phyloP scores from a whole-genome alignment of 768 basidiomycete genomes.

The Amanita muscaria region DNA sequence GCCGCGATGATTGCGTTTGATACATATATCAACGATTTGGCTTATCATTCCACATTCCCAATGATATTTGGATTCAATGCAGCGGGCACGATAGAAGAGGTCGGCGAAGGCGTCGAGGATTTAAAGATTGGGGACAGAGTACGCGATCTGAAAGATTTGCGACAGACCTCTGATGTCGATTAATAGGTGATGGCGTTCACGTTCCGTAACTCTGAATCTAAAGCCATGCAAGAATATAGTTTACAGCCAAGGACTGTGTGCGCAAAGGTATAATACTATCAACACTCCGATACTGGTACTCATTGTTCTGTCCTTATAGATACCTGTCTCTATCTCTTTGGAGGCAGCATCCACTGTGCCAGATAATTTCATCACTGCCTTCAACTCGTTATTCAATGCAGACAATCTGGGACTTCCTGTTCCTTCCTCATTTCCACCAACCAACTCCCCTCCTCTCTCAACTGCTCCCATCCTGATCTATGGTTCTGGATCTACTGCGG shows the following conservation, averaged over 20 bases:
- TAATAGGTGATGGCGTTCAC: slow-evolving; percentile 15
- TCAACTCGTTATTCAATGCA: slow-evolving; percentile 28
- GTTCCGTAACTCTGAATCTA: slow-evolving; percentile 7
- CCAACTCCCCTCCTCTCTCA: slow-evolving; percentile 18
- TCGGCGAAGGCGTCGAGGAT: too few relatives aligned
- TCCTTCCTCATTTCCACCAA: slow-evolving; percentile 22
- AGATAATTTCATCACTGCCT: slow-evolving; percentile 34
- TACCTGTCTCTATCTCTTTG: slow-evolving; percentile 12
- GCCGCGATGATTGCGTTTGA: slow-evolving; percentile 27
- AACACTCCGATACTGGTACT: too few relatives aligned
- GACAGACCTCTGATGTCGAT: too few relatives aligned
- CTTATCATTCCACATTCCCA: slow-evolving; percentile 22
- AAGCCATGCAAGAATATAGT: slow-evolving; percentile 17
- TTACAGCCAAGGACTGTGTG: slow-evolving; percentile 13
- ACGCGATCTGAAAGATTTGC: too few relatives aligned
- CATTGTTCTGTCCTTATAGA: too few relatives aligned
- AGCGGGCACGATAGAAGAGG: too few relatives aligned
- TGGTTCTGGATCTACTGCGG: slow-evolving; percentile 31
- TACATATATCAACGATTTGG: slow-evolving; percentile 24
- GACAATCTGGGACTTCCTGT: slow-evolving; percentile 27
- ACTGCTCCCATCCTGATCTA: slow-evolving; percentile 30
- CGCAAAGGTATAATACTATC: slow-evolving; percentile 33
- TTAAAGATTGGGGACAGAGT: too few relatives aligned
- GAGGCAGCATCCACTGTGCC: slow-evolving; percentile 30
- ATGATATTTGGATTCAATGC: slow-evolving; percentile 26